A percentile compares a stretch with the other conserved stretches of the same genome.
Evolutionary conservation across 1,139 yeast genomes (phyloP).

Genomic region (Magnusiomyces clavatus): DNA sequence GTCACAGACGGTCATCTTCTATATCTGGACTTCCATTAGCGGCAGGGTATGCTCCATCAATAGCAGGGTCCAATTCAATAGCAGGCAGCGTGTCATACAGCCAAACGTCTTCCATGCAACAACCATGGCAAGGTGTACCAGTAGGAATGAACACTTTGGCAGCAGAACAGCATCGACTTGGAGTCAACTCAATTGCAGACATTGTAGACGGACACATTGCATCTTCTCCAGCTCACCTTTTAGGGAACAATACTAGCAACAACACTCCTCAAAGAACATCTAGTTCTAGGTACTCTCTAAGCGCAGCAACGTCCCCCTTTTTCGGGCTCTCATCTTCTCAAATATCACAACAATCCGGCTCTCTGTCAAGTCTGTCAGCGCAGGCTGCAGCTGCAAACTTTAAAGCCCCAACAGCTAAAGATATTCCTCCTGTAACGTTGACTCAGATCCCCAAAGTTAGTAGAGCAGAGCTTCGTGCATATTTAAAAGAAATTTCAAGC

Average conservation of each 20-base stretch:
- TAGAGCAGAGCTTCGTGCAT: slow-evolving; percentile 41
- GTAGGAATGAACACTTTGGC: slow-evolving; percentile 19
- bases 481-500: slow-evolving; percentile 40
- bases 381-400: slow-evolving; percentile 30
- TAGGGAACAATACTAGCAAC: slow-evolving; percentile 5
- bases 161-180: slow-evolving; percentile 45
- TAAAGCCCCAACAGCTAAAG: slow-evolving; percentile 65
- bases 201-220: slow-evolving; percentile 39
- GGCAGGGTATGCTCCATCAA: background rate
- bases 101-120: background rate
- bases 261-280: slow-evolving; percentile 17
- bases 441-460: slow-evolving; percentile 50
- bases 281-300: slow-evolving; percentile 22
- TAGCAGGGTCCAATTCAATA: slow-evolving; percentile 15
- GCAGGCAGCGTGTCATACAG: slow-evolving; percentile 12
- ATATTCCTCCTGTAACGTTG: slow-evolving; percentile 77
- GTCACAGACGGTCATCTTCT: slow-evolving; percentile 3
- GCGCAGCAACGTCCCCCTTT: background rate
- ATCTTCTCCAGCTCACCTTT: slow-evolving; percentile 17
- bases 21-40: background rate
- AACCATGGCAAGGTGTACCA: slow-evolving; percentile 15
- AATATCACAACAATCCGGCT: no score
- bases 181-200: slow-evolving; percentile 73
- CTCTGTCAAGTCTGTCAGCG: background rate
- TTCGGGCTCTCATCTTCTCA: slow-evolving; percentile 14